Base-by-base conservation (phyloP, 345 rosid genomes). In the Rhizophora mangle region DNA sequence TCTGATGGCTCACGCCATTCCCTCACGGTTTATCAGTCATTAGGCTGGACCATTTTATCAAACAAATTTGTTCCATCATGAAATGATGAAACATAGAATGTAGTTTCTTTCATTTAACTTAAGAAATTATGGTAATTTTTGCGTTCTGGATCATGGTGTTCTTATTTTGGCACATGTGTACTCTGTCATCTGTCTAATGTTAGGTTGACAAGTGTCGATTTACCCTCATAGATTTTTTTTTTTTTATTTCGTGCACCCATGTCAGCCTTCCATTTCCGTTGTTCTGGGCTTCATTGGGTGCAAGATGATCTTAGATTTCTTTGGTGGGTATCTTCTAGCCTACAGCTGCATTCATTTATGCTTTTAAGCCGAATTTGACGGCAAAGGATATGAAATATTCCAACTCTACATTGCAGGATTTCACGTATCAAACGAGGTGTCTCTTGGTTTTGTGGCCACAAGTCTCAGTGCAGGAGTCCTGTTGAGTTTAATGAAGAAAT, bases 261-360 rank as follows among this genome's bases (percentile, higher is more conserved):
- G 47, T 52, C 85, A 94, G 97, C 93, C 96, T 20, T 91, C 98
- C 53, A 91, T 91, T 64, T 96, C 85, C 19, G 82, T 87, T 62
- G 97, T 94, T 68, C 85, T 94, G 63, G 96, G 98, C 78, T 91
- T 94, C 81, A 88, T 91, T 49, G 98, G 98, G 68, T 76, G 67
- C 62, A 94, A 94, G 79, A 89, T 94, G 98, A 89, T 94, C 82
- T 85, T 88, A 21, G 96, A 89, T 78, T 94, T 82, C 81, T 86
- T 94, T 9, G 96, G 98, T 94, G 79, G 24, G 81, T 73, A 72
- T 54, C 67, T 15, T 53, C 72, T 59, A 70, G n/a, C 64, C 46
- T 60, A 21, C 36, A 16, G 9, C 3, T 26, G 7, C 20, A 56
- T 36, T 13, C 8, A 32, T 57, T 43, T 15, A 16, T 22, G 55